A percentile compares a stretch with the other conserved stretches of the same genome.
These are phyloP conservation scores for Colletotrichum endophyticum DNA, from an alignment of 2,329 filamentous ascomycete species.

Conservation along the genomic window DNA sequence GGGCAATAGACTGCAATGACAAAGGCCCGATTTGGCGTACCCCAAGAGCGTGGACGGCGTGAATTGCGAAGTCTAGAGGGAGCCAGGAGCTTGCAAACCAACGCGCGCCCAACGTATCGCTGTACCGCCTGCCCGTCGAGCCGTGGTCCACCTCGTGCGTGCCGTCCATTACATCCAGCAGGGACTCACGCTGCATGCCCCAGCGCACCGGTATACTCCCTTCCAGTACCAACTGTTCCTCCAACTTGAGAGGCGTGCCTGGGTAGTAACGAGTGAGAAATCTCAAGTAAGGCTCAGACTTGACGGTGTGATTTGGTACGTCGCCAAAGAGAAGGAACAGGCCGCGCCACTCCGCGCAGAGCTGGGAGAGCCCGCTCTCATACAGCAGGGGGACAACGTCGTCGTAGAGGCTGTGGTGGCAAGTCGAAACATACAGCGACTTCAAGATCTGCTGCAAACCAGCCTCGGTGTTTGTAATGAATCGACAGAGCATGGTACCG, in stretches of 20 bases:
- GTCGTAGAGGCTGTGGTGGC: slow-evolving; percentile 53
- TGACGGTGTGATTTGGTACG: slow-evolving; percentile 38
- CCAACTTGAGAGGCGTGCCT: slow-evolving; percentile 35
- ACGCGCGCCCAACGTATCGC: slow-evolving; percentile 76
- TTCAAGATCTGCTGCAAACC: slow-evolving; percentile 44
- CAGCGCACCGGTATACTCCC: not conserved
- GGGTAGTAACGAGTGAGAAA: slow-evolving; percentile 53
- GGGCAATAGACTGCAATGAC: slow-evolving; percentile 77
- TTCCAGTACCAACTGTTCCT: slow-evolving; percentile 36
- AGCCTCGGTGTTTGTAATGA: slow-evolving; percentile 40
- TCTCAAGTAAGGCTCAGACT: slow-evolving; percentile 51
- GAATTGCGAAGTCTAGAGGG: slow-evolving; percentile 73
- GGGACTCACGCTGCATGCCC: slow-evolving; percentile 9
- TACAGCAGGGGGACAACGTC: slow-evolving; percentile 56
- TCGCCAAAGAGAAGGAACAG: slow-evolving; percentile 46
- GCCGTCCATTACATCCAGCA: slow-evolving; percentile 40
- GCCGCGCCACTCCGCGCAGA: slow-evolving; percentile 54
- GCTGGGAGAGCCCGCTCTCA: slow-evolving; percentile 44
- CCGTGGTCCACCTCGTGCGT: slow-evolving; percentile 43
- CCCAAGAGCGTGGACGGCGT: slow-evolving; percentile 72
- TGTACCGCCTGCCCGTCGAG: slow-evolving; percentile 54
- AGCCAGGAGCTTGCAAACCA: slow-evolving; percentile 79
- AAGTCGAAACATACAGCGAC: slow-evolving; percentile 49
- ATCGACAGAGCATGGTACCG: slow-evolving; percentile 45
- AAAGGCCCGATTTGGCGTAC: slow-evolving; percentile 75